Percentiles rank a stretch among this genome's conserved stretches.
Conservation (phyloP, 163 green algal species). For the Scenedesmus sp. region DNA sequence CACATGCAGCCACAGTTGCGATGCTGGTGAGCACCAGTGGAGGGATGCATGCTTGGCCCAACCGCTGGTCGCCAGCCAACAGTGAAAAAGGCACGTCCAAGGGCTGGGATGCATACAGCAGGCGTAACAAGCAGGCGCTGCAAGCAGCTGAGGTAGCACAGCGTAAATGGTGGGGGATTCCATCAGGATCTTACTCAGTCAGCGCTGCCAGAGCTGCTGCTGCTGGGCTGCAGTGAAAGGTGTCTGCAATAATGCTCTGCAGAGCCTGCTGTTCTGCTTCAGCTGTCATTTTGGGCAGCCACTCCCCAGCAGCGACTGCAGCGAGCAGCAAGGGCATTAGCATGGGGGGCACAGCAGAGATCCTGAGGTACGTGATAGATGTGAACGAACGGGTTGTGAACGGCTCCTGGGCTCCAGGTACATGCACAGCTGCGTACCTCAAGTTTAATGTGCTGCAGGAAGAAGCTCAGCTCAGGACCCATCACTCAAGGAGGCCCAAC, state of each 20-base stretch:
- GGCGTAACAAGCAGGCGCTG: not conserved
- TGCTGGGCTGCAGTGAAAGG: conserved; percentile 17
- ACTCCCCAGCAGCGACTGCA: conserved; percentile 48
- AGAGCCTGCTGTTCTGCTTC: not conserved
- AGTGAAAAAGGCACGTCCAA: not conserved
- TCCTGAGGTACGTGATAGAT: too few relatives aligned
- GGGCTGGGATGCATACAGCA: not conserved
- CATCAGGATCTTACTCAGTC: not conserved
- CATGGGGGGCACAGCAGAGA: too few relatives aligned
- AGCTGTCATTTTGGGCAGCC: not conserved
- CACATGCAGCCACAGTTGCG: not conserved
- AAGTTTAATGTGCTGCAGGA: too few relatives aligned
- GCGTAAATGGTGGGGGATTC: not conserved
- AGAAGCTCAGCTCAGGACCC: too few relatives aligned
- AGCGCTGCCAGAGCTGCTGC: conserved; percentile 25
- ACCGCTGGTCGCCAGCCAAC: not conserved
- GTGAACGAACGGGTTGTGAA: too few relatives aligned
- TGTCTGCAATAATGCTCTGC: not conserved
- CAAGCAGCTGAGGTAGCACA: not conserved
- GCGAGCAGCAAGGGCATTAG: not conserved
- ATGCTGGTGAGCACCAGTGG: not conserved
- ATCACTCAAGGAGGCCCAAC: too few relatives aligned
- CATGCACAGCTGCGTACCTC: too few relatives aligned
- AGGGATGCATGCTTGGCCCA: not conserved
- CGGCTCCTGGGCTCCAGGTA: too few relatives aligned